Percentiles rank a stretch among this genome's conserved stretches.
These are phyloP conservation scores for Cystobasidium ongulense DNA, from an alignment of 768 basidiomycete genomes.

Conservation along the genomic window DNA sequence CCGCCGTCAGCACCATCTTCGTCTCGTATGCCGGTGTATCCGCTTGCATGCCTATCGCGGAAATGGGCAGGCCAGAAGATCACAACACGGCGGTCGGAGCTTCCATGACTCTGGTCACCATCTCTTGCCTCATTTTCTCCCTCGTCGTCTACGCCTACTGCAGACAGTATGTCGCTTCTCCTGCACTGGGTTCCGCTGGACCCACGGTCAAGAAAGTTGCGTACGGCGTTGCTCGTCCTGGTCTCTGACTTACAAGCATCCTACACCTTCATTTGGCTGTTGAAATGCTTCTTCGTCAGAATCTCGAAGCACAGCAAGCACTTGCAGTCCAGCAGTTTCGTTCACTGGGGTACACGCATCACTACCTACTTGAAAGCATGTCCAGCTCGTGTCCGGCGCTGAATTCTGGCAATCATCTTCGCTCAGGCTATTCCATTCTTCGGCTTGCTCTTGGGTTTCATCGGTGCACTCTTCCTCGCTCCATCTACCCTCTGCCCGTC, in stretches of 20 bases:
- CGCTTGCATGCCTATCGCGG: conserved; percentile 41
- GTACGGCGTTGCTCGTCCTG: conserved; percentile 41
- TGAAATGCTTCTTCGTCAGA: conserved; percentile 41
- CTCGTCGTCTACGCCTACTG: conserved; percentile 43
- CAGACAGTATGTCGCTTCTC: conserved; percentile 41
- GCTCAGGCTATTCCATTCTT: conserved; percentile 39
- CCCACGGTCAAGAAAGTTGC: conserved; percentile 38
- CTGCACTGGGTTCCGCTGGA: conserved; percentile 43
- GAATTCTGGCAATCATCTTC: conserved; percentile 37
- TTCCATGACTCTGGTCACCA: conserved; percentile 41
- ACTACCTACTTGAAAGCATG: not conserved
- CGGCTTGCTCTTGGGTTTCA: conserved; percentile 18
- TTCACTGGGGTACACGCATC: conserved; percentile 37
- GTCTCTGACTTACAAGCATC: conserved; percentile 35
- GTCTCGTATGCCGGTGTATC: conserved; percentile 43
- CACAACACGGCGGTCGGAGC: conserved; percentile 43
- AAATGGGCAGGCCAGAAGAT: conserved; percentile 45
- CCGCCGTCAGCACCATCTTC: conserved; percentile 43
- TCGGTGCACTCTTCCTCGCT: not conserved
- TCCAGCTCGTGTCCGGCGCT: not conserved
- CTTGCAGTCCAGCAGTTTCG: conserved; percentile 30
- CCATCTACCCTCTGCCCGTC: not conserved
- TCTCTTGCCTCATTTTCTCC: conserved; percentile 39
- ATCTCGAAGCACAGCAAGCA: conserved; percentile 36
- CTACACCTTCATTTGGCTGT: conserved; percentile 35